A percentile compares a stretch with the other conserved stretches of the same genome.
Conservation (phyloP, 768 basidiomycete genomes). For the Suillus cothurnatus region DNA sequence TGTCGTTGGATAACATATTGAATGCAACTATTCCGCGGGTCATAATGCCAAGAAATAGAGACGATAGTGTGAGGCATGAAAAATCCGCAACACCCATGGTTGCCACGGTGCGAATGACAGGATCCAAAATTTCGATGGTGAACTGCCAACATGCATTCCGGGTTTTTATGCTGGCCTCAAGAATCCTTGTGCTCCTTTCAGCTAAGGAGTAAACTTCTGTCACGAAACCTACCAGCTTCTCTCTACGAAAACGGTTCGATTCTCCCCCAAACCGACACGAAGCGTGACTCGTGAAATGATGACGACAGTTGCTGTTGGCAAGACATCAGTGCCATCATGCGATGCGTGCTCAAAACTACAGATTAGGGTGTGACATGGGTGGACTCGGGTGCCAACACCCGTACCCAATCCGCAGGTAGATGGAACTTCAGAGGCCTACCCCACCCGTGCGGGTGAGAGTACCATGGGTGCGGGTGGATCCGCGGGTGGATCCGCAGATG, state of each 20-base stretch:
- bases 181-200: background rate
- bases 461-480: too few relatives aligned
- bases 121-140: background rate
- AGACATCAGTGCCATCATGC: background rate
- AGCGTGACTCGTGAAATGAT: background rate
- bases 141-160: background rate
- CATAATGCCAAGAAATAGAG: background rate
- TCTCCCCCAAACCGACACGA: background rate
- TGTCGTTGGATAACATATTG: conserved; percentile 26
- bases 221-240: background rate
- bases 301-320: conserved; percentile 3
- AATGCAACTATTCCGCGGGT: conserved; percentile 16
- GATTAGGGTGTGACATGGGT: too few relatives aligned
- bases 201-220: background rate
- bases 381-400: too few relatives aligned
- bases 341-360: background rate
- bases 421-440: too few relatives aligned
- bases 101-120: background rate
- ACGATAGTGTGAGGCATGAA: background rate
- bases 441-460: too few relatives aligned
- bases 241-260: background rate
- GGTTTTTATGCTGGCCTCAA: background rate
- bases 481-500: too few relatives aligned
- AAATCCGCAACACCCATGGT: background rate
- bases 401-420: too few relatives aligned